Evolutionary conservation across 2,329 filamentous ascomycete genomes (phyloP).

Genomic region (Beauveria rudraprayagi): DNA sequence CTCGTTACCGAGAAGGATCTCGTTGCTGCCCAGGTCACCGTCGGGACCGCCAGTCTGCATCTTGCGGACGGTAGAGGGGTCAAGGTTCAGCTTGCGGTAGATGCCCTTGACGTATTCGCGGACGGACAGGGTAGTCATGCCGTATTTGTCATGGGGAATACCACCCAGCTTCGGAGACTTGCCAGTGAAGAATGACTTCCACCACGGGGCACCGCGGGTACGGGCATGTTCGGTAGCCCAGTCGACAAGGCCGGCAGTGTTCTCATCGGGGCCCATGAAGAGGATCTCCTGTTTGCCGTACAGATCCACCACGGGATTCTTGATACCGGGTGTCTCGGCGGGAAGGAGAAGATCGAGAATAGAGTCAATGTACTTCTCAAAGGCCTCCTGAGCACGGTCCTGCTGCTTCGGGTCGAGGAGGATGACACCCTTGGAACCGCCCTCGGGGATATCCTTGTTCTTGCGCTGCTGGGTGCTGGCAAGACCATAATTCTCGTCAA

Average conservation of each 20-base stretch:
- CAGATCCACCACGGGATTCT: constrained; percentile 94
- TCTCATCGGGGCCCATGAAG: constrained; percentile 98
- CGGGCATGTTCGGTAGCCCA: constrained; percentile 98
- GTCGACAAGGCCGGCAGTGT: constrained; percentile 92
- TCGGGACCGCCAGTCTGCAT: constrained; percentile 97
- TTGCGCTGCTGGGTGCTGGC: constrained; percentile 98
- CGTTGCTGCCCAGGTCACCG: constrained; percentile 93
- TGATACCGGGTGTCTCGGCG: constrained; percentile 88
- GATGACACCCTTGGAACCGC: constrained; percentile 95
- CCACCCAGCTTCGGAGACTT: constrained; percentile 94
- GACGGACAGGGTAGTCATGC: constrained; percentile 96
- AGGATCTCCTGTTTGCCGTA: constrained; percentile 94
- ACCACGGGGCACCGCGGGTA: constrained; percentile 83
- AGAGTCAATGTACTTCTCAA: constrained; percentile 99
- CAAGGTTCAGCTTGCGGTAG: constrained; percentile 89
- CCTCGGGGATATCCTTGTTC: constrained; percentile 99
- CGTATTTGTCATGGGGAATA: constrained; percentile 92
- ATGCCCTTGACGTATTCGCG: constrained; percentile 94
- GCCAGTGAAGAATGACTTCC: constrained; percentile 99
- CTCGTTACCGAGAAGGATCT: constrained; percentile 92
- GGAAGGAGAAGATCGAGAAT: constrained; percentile 91
- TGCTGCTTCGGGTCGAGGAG: constrained; percentile 90
- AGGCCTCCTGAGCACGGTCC: constrained; percentile 83
- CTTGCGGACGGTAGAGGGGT: constrained; percentile 78
- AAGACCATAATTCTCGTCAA: constrained; percentile 97